Evolutionary conservation across 345 rosid species (phyloP).

Genomic region (Geranium rotundifolium): DNA sequence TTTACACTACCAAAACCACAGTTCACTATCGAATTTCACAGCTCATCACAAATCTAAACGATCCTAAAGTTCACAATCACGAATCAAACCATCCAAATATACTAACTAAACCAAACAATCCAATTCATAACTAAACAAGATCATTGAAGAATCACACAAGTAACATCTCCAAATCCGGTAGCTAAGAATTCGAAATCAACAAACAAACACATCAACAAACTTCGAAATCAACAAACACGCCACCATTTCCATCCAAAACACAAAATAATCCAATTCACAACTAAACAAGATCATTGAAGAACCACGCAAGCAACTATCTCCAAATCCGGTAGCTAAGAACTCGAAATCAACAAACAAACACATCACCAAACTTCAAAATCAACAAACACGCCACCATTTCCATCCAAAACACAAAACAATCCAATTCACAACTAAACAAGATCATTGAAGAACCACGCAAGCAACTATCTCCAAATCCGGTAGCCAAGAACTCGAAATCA

Average conservation of each 20-base stretch:
- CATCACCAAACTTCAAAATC: neutral
- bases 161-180: neutral
- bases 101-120: too few species aligned
- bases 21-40: neutral
- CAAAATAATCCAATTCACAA: neutral
- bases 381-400: neutral
- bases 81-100: neutral
- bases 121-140: neutral
- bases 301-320: neutral
- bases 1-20: too few species aligned
- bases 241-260: neutral
- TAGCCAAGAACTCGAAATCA: neutral
- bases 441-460: too few species aligned
- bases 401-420: neutral
- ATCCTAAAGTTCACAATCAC: neutral
- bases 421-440: neutral
- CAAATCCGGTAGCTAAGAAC: neutral
- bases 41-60: neutral
- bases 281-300: too few species aligned
- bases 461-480: neutral
- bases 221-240: neutral
- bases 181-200: neutral
- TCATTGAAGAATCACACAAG: too few species aligned
- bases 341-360: neutral
- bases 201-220: too few species aligned